A percentile compares a stretch with the other conserved stretches of the same genome.
These are phyloP conservation scores for Miscanthus lutarioriparius DNA, from an alignment of 176 grass and related monocot species.

Conservation along the genomic window DNA sequence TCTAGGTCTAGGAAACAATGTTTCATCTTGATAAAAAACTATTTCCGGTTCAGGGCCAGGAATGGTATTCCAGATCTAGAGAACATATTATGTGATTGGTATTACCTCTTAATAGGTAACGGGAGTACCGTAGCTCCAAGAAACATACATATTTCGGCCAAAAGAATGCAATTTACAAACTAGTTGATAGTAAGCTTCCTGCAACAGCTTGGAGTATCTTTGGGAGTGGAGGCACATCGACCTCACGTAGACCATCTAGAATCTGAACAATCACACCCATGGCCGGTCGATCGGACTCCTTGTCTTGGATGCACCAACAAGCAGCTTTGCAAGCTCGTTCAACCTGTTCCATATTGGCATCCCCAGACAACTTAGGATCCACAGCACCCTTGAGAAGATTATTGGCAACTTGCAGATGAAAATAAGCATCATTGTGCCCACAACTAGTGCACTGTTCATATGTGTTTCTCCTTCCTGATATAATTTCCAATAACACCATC, in stretches of 20 bases:
- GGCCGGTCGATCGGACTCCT: conserved; percentile 30
- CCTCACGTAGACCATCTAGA: conserved; percentile 32
- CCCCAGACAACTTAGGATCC: conserved; percentile 21
- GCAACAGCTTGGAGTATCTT: conserved; percentile 33
- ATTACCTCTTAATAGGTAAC: no score
- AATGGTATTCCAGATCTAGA: no score
- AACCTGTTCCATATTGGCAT: conserved; percentile 22
- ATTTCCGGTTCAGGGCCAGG: no score
- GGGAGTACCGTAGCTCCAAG: no score
- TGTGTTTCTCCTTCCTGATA: conserved; percentile 35
- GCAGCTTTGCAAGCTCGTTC: conserved; percentile 37
- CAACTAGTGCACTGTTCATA: background rate
- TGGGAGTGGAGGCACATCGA: conserved; percentile 32
- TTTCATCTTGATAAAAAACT: no score
- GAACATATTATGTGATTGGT: no score
- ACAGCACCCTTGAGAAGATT: conserved; percentile 42
- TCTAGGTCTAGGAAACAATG: no score
- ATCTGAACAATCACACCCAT: conserved; percentile 46
- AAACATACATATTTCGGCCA: background rate
- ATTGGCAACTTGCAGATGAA: conserved; percentile 15
- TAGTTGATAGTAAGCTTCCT: background rate
- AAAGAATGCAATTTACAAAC: background rate
- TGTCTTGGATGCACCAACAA: conserved; percentile 53
- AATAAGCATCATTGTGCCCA: conserved; percentile 12
- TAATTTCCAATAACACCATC: conserved; percentile 30